phyloP scores from a whole-genome alignment of 371 early-diverging fungal species.

The Dinochytrium kinnereticum region DNA sequence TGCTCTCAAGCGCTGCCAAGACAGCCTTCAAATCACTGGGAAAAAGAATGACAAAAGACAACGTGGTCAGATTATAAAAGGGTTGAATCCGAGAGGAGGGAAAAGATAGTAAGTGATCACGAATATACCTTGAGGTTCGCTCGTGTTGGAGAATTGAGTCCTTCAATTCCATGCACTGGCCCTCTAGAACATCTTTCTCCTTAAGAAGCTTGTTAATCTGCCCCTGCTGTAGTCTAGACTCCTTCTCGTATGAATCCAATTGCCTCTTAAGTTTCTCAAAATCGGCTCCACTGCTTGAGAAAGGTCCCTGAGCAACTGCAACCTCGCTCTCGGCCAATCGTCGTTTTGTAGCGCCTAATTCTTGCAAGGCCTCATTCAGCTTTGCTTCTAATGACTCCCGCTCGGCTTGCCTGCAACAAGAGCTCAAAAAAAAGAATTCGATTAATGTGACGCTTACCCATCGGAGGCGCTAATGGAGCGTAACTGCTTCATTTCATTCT shows the following conservation, averaged over 20 bases:
- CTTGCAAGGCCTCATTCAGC: conserved; percentile 32
- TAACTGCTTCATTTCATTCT: conserved; percentile 75
- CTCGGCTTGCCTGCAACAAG: conserved; percentile 15
- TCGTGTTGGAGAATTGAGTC: conserved; percentile 62
- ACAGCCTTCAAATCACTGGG: conserved; percentile 70
- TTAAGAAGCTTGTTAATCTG: conserved; percentile 69
- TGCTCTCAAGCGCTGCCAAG: conserved; percentile 67
- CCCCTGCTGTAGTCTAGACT: conserved; percentile 64
- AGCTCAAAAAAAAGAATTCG: neutral
- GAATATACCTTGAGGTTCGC: conserved; percentile 57
- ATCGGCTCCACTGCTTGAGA: conserved; percentile 41
- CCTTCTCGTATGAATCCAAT: conserved; percentile 62
- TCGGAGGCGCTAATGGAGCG: conserved; percentile 38
- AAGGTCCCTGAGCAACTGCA: conserved; percentile 36
- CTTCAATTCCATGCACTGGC: conserved; percentile 62
- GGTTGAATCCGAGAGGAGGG: too few relatives aligned
- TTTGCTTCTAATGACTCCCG: conserved; percentile 27
- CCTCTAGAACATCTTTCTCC: conserved; percentile 69
- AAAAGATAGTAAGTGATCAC: too few relatives aligned
- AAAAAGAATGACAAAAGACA: neutral
- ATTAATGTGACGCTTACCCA: too few relatives aligned
- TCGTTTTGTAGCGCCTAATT: conserved; percentile 50
- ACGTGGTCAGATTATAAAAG: neutral
- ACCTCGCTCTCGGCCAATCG: conserved; percentile 40
- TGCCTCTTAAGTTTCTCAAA: conserved; percentile 54